Evolutionary conservation across 2,329 filamentous ascomycete species (phyloP), one percentile per base, ranked within the genome.

Genomic region (Coleophoma crateriformis): DNA sequence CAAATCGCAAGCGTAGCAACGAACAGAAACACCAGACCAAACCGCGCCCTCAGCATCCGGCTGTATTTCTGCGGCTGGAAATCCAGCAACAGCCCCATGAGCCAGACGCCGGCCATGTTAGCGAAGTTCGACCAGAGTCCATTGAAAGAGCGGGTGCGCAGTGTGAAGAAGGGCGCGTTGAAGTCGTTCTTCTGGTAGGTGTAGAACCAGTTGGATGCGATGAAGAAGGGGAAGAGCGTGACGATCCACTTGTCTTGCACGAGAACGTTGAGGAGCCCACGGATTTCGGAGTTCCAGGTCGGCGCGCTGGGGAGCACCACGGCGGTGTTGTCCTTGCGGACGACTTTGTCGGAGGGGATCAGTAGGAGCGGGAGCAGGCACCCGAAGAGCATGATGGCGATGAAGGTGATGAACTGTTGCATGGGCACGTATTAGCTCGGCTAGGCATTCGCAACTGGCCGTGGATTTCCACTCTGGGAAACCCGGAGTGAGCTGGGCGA

Each of bases 241-340:
- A 90, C 54, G 58, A 91, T 84, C 70, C 85, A 92, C 4, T 80
- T 80, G 58, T 92, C 85, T 20, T 74, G 74, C 45, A 71, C 69
- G 46, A 95, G 70, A 1, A 85, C 88, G 66, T 91, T 77, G 67
- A 77, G 84, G 3, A 95, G 78, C 45, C 89, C 90, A 22, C 77
- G 55, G 53, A 95, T 68, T 69, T 95, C 89, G 2, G 85, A 84
- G 61, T 80, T 81, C 87, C 87, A 92, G 41, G 86, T 87, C 2
- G 89, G 89, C 68, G 92, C 87, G 73, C 91, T 90, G 85, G 91
- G 92, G 52, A 90, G 69, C 55, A 95, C 90, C 64, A 95, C 81
- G 50, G 82, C 79, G 49, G 85, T 86, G 53, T 88, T 88, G 63
- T 95, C 88, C 40, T 77, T 74, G 51, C 90, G 88, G 56, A 87